Evolutionary conservation across 2,329 filamentous ascomycete genomes (phyloP), one percentile per base, ranked within the genome.

Genomic region (Claviceps maximensis): DNA sequence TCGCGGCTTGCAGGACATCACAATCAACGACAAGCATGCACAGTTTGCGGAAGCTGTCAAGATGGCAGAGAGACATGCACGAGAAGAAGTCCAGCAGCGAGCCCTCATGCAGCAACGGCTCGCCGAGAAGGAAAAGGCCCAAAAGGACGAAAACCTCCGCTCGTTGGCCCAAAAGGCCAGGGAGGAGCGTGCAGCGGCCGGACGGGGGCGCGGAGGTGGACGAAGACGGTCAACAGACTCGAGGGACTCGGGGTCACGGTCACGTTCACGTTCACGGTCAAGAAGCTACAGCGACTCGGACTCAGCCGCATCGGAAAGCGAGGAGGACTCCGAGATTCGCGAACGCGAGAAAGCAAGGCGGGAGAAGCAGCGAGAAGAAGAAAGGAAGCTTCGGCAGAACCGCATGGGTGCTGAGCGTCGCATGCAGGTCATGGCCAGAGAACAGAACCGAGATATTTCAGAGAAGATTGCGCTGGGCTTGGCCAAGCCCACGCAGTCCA

Each of bases 21-120:
- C 89, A 7, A 97, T 98, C 71, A 97, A 95, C 70, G 93, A 98
- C 74, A 97, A 96, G 66, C 97, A 98, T 65, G 91, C 91, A 2
- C 89, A 95, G 62, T 94, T 98, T 65, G 87, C 89, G 0, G 93
- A 98, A 70, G 89, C 91, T 0, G 73, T 98, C 40, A 94, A 93
- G 67, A 94, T 93, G 58, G 93, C 93, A 1, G 93, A 98, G 65
- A 78, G 91, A 48, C 93, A 97, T 67, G 93, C 93, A 8, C 81
- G 93, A 63, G 93, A 98, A 64, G 93, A 98, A 68, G 91, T 98
- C 53, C 86, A 91, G 63, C 87, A 95, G 66, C 82, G 93, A 59
- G 84, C 89, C 8, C 75, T 88, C 59, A 97, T 98, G 91, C 93
- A 98, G 66, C 93, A 97, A 71, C 81, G 90, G 53, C 73, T 98